These are phyloP conservation scores for Vitis rupestris DNA, from an alignment of 164 flowering plant genomes.

Conservation along the genomic window DNA sequence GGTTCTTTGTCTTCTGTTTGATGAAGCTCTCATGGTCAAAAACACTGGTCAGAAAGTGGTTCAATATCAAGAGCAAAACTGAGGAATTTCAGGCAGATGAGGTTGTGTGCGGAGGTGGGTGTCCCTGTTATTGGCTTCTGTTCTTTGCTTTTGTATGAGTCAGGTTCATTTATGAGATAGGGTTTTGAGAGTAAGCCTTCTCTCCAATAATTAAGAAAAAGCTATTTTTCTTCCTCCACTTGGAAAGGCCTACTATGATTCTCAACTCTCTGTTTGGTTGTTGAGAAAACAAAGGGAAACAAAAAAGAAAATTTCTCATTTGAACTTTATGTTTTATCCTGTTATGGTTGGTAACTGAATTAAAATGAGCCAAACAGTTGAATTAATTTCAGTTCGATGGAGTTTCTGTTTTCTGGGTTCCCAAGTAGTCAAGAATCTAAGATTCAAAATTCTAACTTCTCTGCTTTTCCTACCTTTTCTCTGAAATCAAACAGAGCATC, in stretches of 20 bases:
- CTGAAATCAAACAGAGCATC: constrained; percentile 1
- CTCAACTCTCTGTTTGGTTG: background rate
- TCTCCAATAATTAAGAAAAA: too few relatives aligned
- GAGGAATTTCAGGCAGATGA: constrained; percentile 78
- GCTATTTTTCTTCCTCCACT: too few relatives aligned
- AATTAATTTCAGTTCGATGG: background rate
- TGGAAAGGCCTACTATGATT: too few relatives aligned
- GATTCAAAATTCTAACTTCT: background rate
- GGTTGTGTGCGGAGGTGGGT: constrained; percentile 51
- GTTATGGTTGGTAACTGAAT: background rate
- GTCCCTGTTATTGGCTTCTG: constrained; percentile 1
- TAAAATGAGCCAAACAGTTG: background rate
- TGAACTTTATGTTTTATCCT: constrained; percentile 6
- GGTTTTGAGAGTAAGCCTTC: background rate
- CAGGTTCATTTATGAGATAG: background rate
- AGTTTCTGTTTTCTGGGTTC: background rate
- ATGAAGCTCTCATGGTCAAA: constrained; percentile 86
- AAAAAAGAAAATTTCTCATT: constrained; percentile 5
- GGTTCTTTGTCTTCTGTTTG: constrained; percentile 12
- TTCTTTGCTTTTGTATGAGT: background rate
- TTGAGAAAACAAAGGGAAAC: background rate
- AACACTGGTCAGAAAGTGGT: constrained; percentile 78
- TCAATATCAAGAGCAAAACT: constrained; percentile 77
- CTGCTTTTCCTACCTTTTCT: background rate
- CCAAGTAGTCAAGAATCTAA: background rate